phyloP scores from a whole-genome alignment of 352 stramenopile genomes.

The Globisporangium splendens region DNA sequence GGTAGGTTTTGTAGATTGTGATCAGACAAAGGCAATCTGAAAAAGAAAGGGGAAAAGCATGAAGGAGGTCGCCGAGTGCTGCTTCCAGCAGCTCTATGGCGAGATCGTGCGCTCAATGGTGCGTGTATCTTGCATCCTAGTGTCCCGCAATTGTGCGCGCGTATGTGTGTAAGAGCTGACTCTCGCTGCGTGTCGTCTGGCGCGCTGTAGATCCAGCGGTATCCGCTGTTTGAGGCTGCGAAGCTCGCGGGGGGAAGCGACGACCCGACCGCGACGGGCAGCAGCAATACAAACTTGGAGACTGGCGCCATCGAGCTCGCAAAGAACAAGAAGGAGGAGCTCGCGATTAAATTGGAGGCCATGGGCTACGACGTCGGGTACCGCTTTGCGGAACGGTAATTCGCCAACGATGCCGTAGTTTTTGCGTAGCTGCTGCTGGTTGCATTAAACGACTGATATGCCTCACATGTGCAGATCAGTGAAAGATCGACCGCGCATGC shows the following conservation, averaged over 20 bases:
- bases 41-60: slow-evolving; percentile 19
- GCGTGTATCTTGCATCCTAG: slow-evolving; percentile 3
- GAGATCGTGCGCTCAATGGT: slow-evolving; percentile 87
- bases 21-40: background rate
- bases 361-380: slow-evolving; percentile 88
- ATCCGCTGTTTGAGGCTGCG: slow-evolving; percentile 31
- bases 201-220: slow-evolving; percentile 53
- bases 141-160: background rate
- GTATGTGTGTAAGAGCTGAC: background rate
- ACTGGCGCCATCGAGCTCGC: slow-evolving; percentile 38
- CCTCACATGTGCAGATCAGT: slow-evolving; percentile 23
- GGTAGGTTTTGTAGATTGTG: background rate
- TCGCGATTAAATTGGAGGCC: slow-evolving; percentile 78
- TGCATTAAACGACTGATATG: too few relatives aligned
- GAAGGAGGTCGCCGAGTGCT: slow-evolving; percentile 84
- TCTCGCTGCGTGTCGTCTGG: background rate
- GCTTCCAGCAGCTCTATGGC: slow-evolving; percentile 86
- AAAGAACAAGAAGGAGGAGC: slow-evolving; percentile 64
- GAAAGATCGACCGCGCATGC: slow-evolving; percentile 76
- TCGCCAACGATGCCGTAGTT: too few relatives aligned
- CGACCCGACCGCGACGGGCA: too few relatives aligned
- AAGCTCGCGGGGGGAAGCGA: too few relatives aligned
- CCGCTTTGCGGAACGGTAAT: slow-evolving; percentile 76
- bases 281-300: slow-evolving; percentile 10
- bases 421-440: background rate